Evolutionary conservation across 257 asterid genomes (phyloP), one percentile per base, ranked within the genome.

Genomic region (Przewalskia tangutica): DNA sequence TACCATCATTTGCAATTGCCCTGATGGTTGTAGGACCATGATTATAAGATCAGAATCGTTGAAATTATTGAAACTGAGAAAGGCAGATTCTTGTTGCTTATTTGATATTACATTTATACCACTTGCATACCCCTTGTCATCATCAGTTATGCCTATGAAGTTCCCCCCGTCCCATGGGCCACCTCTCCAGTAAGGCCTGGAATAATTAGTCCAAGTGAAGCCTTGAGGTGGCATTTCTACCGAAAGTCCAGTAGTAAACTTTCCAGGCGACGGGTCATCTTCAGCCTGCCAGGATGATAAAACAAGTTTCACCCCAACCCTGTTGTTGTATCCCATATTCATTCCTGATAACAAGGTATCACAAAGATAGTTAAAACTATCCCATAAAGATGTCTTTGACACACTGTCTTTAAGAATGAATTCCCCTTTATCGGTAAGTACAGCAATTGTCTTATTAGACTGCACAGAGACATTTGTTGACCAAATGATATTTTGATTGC

Each of bases 91-190:
- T 7, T 34, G 60, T 50, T 76, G 42, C 17, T 73, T 73, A 53
- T 81, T 76, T 75, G 3, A 55, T 14, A 9, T 18, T 16, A 81
- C 1, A 7, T 42, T 55, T 27, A 84, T 40, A 44, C 65, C 79
- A 63, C 36, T 63, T 38, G 64, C 40, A 84, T 76, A 84, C 32
- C 84, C 84, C 20, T 65, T 16, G 10, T 8, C 54, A 3, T 5
- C 0, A 4, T 48, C 64, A 1, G 36, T 62, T 17, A 81, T 50
- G 38, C 86, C 86, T 6, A 62, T 17, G 76, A 84, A 84, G 50
- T 60, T 54, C 77, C 6, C 18, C 23, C 86, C 86, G 62, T 62
- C 55, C 86, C 86, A 84, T 54, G 86, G 84, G 23, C 86, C 82
- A 63, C 79, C 59, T 84, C 86, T 84, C 82, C 84, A 75, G 58